Evolutionary conservation across 2,329 filamentous ascomycete genomes (phyloP).

Genomic region (Fusarium palustre): DNA sequence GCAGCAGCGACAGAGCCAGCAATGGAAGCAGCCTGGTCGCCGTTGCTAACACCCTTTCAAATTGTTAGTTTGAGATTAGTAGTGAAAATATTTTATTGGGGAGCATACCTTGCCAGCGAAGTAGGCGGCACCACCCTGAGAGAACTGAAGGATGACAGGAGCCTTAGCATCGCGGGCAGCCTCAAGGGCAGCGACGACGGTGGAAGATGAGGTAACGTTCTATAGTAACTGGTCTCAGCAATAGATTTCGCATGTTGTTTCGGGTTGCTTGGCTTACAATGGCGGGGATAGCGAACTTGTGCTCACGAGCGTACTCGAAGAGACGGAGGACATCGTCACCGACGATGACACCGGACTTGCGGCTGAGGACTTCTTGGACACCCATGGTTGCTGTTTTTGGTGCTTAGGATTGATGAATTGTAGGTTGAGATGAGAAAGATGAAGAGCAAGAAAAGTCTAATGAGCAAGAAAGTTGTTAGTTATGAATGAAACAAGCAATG

Average conservation of each 20-base stretch:
- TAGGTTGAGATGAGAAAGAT: conserved; percentile 36
- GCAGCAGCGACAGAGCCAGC: conserved; percentile 88
- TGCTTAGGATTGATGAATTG: conserved; percentile 24
- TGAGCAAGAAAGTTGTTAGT: conserved; percentile 43
- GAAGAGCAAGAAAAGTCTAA: conserved; percentile 36
- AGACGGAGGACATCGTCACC: conserved; percentile 70
- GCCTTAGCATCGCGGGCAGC: conserved; percentile 92
- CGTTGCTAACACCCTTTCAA: conserved; percentile 77
- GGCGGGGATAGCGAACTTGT: conserved; percentile 89
- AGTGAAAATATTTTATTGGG: background rate
- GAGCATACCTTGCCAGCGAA: conserved; percentile 82
- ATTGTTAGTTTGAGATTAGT: conserved; percentile 28
- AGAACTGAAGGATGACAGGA: conserved; percentile 92
- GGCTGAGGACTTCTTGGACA: conserved; percentile 58
- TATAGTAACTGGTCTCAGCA: conserved; percentile 30
- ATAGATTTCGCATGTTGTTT: background rate
- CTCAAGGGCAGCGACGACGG: conserved; percentile 84
- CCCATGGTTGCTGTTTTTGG: conserved; percentile 53
- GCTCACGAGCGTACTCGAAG: conserved; percentile 90
- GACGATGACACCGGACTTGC: conserved; percentile 66
- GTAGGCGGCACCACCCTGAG: conserved; percentile 92
- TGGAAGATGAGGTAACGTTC: conserved; percentile 93
- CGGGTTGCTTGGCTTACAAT: conserved; percentile 59
- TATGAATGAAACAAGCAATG: conserved; percentile 40
- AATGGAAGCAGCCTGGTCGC: conserved; percentile 87